Percentiles rank a stretch among this genome's conserved stretches.
phyloP scores from a whole-genome alignment of 345 rosid genomes.

The Arabis alpina region DNA sequence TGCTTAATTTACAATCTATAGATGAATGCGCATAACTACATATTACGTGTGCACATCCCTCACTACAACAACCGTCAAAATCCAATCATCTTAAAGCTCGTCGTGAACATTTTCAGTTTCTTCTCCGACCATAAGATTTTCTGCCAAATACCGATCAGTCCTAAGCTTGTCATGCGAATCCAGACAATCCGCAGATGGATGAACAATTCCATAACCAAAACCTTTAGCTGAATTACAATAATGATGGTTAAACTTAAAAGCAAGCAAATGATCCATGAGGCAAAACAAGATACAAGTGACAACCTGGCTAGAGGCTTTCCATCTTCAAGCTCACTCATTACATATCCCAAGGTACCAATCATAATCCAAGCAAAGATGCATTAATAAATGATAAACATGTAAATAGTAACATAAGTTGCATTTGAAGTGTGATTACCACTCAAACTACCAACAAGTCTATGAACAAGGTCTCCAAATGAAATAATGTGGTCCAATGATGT shows the following conservation, averaged over 20 bases:
- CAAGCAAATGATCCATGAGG: too few species aligned
- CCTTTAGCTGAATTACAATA: conserved; percentile 94
- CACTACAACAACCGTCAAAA: conserved; percentile 34
- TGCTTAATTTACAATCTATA: conserved; percentile 24
- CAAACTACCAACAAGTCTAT: conserved; percentile 75
- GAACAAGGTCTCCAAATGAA: conserved; percentile 80
- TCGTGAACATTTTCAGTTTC: conserved; percentile 33
- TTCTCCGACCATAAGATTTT: too few species aligned
- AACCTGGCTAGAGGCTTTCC: conserved; percentile 91
- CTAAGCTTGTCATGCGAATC: conserved; percentile 51
- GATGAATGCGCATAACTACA: conserved; percentile 22
- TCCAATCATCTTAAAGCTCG: conserved; percentile 33
- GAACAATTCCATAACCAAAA: conserved; percentile 71
- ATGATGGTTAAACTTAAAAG: too few species aligned
- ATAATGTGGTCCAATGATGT: conserved; percentile 76
- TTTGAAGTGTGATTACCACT: conserved; percentile 59
- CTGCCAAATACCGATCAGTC: conserved; percentile 2
- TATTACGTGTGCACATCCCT: conserved; percentile 25
- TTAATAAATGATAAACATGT: conserved; percentile 1
- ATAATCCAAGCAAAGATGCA: conserved; percentile 7
- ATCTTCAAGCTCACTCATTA: conserved; percentile 93
- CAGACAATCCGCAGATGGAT: conserved; percentile 93
- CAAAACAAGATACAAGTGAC: too few species aligned
- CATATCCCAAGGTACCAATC: conserved; percentile 86
- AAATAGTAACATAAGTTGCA: conserved; percentile 24